These are phyloP conservation scores for Solanum tarijense DNA, from an alignment of 257 asterid species.

Conservation along the genomic window DNA sequence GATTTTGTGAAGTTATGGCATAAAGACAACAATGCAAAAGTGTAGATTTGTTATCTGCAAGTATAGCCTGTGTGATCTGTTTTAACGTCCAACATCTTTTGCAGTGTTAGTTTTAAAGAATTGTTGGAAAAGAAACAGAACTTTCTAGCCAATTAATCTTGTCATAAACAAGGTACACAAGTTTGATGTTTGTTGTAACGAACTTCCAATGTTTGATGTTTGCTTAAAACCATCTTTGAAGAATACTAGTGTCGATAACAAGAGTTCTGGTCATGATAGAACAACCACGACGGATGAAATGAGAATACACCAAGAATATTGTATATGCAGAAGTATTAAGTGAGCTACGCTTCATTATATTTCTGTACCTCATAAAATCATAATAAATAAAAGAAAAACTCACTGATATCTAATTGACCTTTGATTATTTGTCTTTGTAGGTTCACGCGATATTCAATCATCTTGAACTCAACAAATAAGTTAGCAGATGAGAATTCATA, in stretches of 20 bases:
- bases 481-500: not conserved
- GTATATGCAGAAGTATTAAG: not conserved
- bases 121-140: not conserved
- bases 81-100: not conserved
- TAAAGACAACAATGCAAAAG: not conserved
- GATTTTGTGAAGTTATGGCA: not conserved
- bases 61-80: not conserved
- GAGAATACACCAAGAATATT: not conserved
- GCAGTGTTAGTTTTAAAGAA: not conserved
- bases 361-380: not conserved
- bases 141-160: not conserved
- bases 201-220: not conserved
- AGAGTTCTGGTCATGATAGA: not conserved
- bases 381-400: not conserved
- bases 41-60: not conserved
- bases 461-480: not conserved
- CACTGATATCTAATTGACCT: not conserved
- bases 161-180: not conserved
- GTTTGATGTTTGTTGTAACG: not conserved
- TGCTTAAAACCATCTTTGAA: not conserved
- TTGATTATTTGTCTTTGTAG: not conserved
- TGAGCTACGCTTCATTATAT: not conserved
- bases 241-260: not conserved
- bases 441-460: not conserved
- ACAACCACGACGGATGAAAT: not conserved